Base-by-base conservation (phyloP, 176 grass and related monocot genomes). In the Cenchrus americanus region DNA sequence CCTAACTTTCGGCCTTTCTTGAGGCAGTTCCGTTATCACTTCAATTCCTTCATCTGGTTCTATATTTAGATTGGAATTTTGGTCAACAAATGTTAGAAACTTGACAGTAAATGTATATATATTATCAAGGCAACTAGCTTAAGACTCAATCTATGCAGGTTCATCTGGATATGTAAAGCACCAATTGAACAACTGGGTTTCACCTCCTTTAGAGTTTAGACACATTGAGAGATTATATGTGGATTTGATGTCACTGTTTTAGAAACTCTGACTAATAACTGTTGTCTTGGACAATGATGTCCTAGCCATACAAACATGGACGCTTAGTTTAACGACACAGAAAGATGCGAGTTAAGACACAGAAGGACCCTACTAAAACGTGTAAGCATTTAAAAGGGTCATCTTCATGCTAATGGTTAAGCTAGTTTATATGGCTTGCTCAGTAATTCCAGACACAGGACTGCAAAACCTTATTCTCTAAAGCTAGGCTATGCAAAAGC, bases 1-100 rank as follows among this genome's bases (percentile, higher is more conserved):
- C 57, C 83, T 77, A 62, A 24, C 65, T 89, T 87, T 87, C 52
- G 57, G 73, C 52, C 78, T 92, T 71, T 87, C 44, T 54, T 44
- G 80, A 66, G 94, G 75, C 64, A 87, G 63, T 87, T 93, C 94
- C 66, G 88, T 96, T 83, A 46, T 80, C 71, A 89, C 82, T 77
- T 89, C 47, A 72, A 90, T 66, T n/a, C 62, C 62, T 68, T 57
- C 14, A 66, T 9, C 40, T 55, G 17, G 66, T 63, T 71, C 22
- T 83, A 47, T 32, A 73, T 88, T 57, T 2, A 0, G 42, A 19
- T 17, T 44, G 63, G 69, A 64, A 66, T 47, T 79, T 54, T n/a
- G 14, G 26, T 6, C 57, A 43, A 63, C 46, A 15, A 37, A 77
- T 51, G 18, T 42, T 55, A 60, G n/a, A 68, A 74, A 84, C 40